Evolutionary conservation across 768 basidiomycete species (phyloP), one percentile per base, ranked within the genome.

Genomic region (Coprinopsis sp.): DNA sequence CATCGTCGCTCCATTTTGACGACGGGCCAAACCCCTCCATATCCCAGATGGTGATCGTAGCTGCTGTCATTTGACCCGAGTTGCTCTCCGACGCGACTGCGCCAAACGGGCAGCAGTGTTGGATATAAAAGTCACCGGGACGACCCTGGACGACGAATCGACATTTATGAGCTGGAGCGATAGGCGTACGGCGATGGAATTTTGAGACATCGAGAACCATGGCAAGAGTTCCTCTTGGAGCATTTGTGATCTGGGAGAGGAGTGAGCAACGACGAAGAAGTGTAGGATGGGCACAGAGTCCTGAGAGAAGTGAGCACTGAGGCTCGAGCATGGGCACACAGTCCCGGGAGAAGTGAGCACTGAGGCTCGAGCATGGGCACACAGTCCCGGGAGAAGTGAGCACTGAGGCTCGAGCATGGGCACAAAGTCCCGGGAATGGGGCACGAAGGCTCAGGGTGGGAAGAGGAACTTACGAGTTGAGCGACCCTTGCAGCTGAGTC

Each of bases 161-260:
- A 0, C 38, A 34, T 30, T 70, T 72, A 49, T 69, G 63, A 1
- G 53, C 48, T 0, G 67, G 64, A 2, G 45, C 33, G 3, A 68
- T 58, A 0, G 68, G 65, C 18, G 62, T 61, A 0, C 64, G 68
- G 0, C 64, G 44, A 47, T 69, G 67, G 28, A 67, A 68, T 37
- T 64, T 64, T 3, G 53, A 52, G 18, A 69, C 66, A 51, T 70
- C 64, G 0, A 59, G 37, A 0, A 55, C 61, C 29, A 58, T 58
- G 0, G 58, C 68, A 34, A 65, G 57, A 1, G 62, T 57, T 0
- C 68, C 64, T 0, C 47, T 51, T 4, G 65, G 66, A 2, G 63
- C 31, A 2, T 21, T 29, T 1, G 54, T 47, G 7, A 64, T 46
- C 58, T 60, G 21, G 8, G 7, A 37, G 16, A 24, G 7, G 14